These are phyloP conservation scores for Neofusicoccum sp. DNA, from an alignment of 2,329 filamentous ascomycete genomes.

Conservation along the genomic window DNA sequence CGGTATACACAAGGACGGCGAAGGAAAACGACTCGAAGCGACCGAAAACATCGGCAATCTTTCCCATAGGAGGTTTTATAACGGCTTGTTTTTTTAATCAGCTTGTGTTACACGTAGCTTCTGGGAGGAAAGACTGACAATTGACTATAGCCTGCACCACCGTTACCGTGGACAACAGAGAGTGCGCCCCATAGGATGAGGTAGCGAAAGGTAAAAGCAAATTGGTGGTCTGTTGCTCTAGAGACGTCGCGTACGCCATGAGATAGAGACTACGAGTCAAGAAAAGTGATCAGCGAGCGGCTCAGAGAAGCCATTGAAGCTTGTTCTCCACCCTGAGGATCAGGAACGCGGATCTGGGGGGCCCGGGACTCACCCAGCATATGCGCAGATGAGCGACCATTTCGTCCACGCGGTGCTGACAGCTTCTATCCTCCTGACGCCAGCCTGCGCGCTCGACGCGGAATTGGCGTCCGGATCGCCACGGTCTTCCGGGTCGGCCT, in stretches of 20 bases:
- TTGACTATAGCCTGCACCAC: slow-evolving; percentile 68
- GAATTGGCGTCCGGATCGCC: neutral
- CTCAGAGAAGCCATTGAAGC: neutral
- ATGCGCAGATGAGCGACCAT: slow-evolving; percentile 50
- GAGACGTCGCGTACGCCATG: slow-evolving; percentile 67
- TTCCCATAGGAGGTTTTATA: slow-evolving; percentile 64
- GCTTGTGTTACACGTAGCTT: neutral
- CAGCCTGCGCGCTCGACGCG: slow-evolving; percentile 26
- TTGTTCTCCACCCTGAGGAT: neutral
- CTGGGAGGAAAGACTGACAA: slow-evolving; percentile 39
- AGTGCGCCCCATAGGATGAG: slow-evolving; percentile 65
- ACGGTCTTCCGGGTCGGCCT: neutral
- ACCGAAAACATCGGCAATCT: slow-evolving; percentile 64
- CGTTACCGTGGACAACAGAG: slow-evolving; percentile 65
- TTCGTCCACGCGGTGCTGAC: slow-evolving; percentile 54
- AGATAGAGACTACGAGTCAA: slow-evolving; percentile 45
- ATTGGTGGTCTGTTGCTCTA: slow-evolving; percentile 66
- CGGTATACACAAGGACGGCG: slow-evolving; percentile 56
- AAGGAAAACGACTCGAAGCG: slow-evolving; percentile 62
- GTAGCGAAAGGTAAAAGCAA: slow-evolving; percentile 67
- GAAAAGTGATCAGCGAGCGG: slow-evolving; percentile 26
- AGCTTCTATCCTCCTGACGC: slow-evolving; percentile 53
- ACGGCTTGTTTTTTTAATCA: slow-evolving; percentile 44
- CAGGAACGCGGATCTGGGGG: neutral
- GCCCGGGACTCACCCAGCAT: slow-evolving; percentile 38